Evolutionary conservation across 148 eudicot genomes (phyloP).

Genomic region (Vaccinium macrocarpon): DNA sequence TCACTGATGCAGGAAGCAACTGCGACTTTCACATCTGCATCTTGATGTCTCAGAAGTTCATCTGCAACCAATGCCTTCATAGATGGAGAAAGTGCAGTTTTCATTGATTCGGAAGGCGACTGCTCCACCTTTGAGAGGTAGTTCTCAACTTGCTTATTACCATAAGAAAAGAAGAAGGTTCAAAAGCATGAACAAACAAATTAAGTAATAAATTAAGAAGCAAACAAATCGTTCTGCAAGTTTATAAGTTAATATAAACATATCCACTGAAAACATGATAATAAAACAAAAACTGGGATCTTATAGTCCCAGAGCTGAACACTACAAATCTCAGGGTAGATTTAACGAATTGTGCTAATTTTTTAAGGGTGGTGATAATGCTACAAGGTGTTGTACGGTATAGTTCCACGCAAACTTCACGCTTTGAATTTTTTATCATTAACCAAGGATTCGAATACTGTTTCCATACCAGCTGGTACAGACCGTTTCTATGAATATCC

Average conservation of each 20-base stretch:
- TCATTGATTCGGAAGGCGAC: conserved; percentile 77
- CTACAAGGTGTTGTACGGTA: not conserved
- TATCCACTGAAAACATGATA: not conserved
- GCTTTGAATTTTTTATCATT: not conserved
- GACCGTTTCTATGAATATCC: too few relatives aligned
- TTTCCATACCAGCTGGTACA: too few relatives aligned
- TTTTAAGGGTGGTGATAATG: not conserved
- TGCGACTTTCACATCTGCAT: conserved; percentile 73
- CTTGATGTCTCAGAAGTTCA: conserved; percentile 57
- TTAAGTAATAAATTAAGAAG: not conserved
- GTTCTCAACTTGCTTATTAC: conserved; percentile 54
- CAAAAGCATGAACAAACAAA: not conserved
- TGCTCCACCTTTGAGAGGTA: conserved; percentile 72
- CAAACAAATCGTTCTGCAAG: not conserved
- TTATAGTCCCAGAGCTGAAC: not conserved
- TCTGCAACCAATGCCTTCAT: conserved; percentile 60
- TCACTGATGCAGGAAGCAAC: conserved; percentile 96
- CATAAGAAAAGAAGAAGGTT: conserved; percentile 11
- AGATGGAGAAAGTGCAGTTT: conserved; percentile 63
- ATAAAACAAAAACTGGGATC: not conserved
- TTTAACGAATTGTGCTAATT: not conserved
- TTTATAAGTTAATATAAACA: not conserved
- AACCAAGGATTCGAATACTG: not conserved
- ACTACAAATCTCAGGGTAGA: not conserved
- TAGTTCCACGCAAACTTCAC: not conserved